Evolutionary conservation across 1,139 yeast species (phyloP).

Genomic region (Suhomyces bolitotheri): DNA sequence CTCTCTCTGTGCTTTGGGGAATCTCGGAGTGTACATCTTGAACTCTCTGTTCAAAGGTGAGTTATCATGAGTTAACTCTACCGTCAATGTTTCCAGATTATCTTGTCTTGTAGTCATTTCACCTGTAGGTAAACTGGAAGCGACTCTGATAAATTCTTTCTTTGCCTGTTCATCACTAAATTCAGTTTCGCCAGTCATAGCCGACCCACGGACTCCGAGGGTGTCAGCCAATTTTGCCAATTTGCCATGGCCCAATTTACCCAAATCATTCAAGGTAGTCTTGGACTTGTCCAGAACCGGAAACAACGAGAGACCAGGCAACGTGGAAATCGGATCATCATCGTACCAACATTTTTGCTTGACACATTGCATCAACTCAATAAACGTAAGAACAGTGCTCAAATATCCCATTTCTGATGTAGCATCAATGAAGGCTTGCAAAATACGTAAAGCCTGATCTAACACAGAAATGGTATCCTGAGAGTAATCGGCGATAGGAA

Average conservation of each 20-base stretch:
- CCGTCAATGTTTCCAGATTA: constrained; percentile 32
- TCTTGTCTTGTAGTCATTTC: constrained; percentile 35
- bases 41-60: constrained; percentile 57
- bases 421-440: constrained; percentile 90
- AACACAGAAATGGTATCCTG: constrained; percentile 93
- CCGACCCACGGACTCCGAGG: constrained; percentile 33
- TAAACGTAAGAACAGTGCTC: constrained; percentile 56
- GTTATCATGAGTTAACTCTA: constrained; percentile 56
- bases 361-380: constrained; percentile 78
- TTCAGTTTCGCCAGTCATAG: constrained; percentile 29
- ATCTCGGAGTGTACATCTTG: constrained; percentile 72
- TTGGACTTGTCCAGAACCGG: constrained; percentile 15
- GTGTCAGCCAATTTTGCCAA: constrained; percentile 34
- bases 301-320: constrained; percentile 65
- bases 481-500: constrained; percentile 92
- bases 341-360: constrained; percentile 90
- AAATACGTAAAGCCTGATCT: constrained; percentile 90
- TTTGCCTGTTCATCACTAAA: constrained; percentile 20
- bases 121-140: constrained; percentile 52
- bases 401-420: constrained; percentile 82
- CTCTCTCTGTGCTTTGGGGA: constrained; percentile 90
- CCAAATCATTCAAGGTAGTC: constrained; percentile 19
- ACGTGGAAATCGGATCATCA: constrained; percentile 62
- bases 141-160: constrained; percentile 44
- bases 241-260: constrained; percentile 26